Base-by-base conservation (phyloP, 1,284 basidiomycete genomes). In the Fomes fomentarius region DNA sequence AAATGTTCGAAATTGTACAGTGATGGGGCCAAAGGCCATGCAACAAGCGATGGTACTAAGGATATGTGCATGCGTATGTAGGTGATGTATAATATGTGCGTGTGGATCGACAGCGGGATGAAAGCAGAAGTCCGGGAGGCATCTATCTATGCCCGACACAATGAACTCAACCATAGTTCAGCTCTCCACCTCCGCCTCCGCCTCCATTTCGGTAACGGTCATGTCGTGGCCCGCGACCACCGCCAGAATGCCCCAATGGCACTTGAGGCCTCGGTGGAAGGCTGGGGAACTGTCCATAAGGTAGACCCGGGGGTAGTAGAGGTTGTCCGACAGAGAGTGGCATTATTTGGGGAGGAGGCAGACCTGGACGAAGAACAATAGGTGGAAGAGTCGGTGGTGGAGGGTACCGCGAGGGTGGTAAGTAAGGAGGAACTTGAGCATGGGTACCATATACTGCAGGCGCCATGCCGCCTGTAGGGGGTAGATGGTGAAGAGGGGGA, bases 151-250 rank as follows among this genome's bases (percentile, higher is more conserved):
- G 28, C 17, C 19, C 30, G n/a, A 26, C 28, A 3, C 4, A 28
- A n/a, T 22, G 9, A 12, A n/a, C 11, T 14, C 52, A 72, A 47
- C 70, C 71, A 47, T 72, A 72, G 57, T 72, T 72, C 41, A 71
- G 56, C 34, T 61, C 67, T 14, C 45, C 52, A 3, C 53, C 48
- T 14, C 55, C 54, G 47, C 50, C 61, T 30, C 58, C 62, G 47
- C 50, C 61, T 30, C 58, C 62, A 51, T 58, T 59, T 10, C 21
- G 38, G 21, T 40, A 40, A 19, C 56, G 56, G 30, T 59, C 56
- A 17, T 63, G 61, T 17, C 56, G 57, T 12, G 58, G 55, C 17
- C 56, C 63, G 33, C 53, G 55, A 15, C 56, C 57, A 24, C 55
- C 59, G 17, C 59, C 49, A 26, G 62, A 51, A 24, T 60, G 51